phyloP scores from a whole-genome alignment of 2,329 filamentous ascomycete species.

The Phaeosphaeria sp. region DNA sequence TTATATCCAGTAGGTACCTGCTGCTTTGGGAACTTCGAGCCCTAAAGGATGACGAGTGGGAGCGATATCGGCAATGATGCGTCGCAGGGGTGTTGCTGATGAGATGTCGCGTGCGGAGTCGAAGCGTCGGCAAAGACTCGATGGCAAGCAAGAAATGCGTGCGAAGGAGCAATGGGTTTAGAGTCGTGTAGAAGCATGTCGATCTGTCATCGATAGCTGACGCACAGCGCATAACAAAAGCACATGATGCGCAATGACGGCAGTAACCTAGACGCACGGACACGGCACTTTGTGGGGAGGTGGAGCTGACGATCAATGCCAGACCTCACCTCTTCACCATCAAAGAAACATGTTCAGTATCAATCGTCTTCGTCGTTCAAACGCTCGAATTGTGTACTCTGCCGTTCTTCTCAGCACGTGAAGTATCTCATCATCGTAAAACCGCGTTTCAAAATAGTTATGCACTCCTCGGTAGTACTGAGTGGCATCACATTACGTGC shows the following conservation, averaged over 20 bases:
- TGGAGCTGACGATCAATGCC: not conserved
- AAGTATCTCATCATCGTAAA: no score
- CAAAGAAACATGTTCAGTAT: not conserved
- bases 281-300: conserved; percentile 2
- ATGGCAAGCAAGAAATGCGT: not conserved
- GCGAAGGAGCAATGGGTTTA: not conserved
- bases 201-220: conserved; percentile 2
- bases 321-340: not conserved
- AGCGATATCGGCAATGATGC: conserved; percentile 7
- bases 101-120: not conserved
- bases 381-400: no score
- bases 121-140: not conserved
- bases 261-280: not conserved
- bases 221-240: not conserved
- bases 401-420: no score
- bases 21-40: not conserved
- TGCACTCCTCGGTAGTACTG: no score
- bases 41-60: not conserved
- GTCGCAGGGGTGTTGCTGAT: not conserved
- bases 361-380: no score
- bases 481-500: not conserved
- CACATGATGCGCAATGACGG: conserved; percentile 4
- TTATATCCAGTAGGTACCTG: conserved; percentile 2
- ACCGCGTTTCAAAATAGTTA: no score
- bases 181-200: not conserved